Percentiles rank a stretch among this genome's conserved stretches.
Conservation (phyloP, 768 basidiomycete species). For the Auricularia sp. region DNA sequence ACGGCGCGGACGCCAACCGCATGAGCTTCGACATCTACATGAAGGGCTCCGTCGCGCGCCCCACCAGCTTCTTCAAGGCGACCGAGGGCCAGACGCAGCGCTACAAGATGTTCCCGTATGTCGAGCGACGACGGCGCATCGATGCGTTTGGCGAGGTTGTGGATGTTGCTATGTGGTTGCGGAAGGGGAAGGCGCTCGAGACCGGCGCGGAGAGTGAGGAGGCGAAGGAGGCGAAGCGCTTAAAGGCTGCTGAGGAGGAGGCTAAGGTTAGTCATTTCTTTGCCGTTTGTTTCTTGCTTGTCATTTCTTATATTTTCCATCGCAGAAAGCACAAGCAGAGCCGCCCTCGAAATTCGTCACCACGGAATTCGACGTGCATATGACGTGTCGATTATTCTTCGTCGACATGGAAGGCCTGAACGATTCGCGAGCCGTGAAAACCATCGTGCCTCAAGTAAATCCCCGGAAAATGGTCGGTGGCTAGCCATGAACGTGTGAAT, state of each 20-base stretch:
- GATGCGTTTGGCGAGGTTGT: constrained; percentile 94
- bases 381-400: constrained; percentile 80
- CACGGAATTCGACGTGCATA: constrained; percentile 61
- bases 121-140: constrained; percentile 83
- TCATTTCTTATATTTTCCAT: constrained; percentile 1
- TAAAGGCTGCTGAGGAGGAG: constrained; percentile 67
- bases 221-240: constrained; percentile 56
- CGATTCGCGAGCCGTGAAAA: constrained; percentile 94
- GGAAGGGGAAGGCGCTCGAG: constrained; percentile 83
- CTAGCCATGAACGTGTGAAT: not conserved
- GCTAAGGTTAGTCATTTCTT: constrained; percentile 44
- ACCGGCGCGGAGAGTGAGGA: constrained; percentile 83
- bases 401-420: constrained; percentile 95
- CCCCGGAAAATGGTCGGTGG: constrained; percentile 81
- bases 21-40: constrained; percentile 94
- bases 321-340: constrained; percentile 64
- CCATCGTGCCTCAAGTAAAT: constrained; percentile 91
- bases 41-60: constrained; percentile 75
- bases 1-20: constrained; percentile 53
- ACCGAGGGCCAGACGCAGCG: constrained; percentile 60
- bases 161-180: constrained; percentile 92
- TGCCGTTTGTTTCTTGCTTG: not conserved
- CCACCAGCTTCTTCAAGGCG: constrained; percentile 80
- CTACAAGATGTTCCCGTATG: constrained; percentile 95
- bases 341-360: constrained; percentile 86